Conservation (phyloP, 2,329 filamentous ascomycete genomes). For the Ascochyta fabae region DNA sequence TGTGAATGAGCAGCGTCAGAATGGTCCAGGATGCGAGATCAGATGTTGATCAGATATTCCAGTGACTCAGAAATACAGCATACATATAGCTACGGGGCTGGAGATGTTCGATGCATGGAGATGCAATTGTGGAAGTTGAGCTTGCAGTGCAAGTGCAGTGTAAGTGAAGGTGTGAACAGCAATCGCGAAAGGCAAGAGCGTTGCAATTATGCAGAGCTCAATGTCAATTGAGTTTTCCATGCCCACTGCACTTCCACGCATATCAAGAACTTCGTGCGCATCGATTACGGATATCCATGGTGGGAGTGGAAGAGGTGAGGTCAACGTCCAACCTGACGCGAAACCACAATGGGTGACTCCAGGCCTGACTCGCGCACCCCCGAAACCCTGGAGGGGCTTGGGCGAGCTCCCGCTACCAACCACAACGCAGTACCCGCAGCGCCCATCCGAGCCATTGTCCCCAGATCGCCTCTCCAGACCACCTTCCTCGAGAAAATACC, state of each 20-base stretch:
- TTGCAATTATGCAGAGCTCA: not conserved
- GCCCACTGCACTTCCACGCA: not conserved
- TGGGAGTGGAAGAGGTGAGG: conserved; percentile 14
- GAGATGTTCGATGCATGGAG: not conserved
- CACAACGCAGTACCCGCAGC: conserved; percentile 8
- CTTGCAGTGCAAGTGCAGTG: not conserved
- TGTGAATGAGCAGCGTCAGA: not conserved
- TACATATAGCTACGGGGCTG: not conserved
- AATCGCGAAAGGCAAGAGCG: not conserved
- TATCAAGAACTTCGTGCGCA: not conserved
- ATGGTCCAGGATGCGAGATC: not conserved
- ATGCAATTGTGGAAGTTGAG: not conserved
- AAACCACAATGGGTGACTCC: conserved; percentile 21
- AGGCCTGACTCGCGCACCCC: conserved; percentile 31
- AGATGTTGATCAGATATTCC: not conserved
- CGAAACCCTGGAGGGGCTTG: conserved; percentile 30
- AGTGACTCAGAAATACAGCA: too few relatives aligned
- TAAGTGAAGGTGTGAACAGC: conserved; percentile 1
- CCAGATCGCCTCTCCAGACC: conserved; percentile 17
- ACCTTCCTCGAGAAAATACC: conserved; percentile 18
- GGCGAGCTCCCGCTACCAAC: conserved; percentile 21
- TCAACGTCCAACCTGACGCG: conserved; percentile 9
- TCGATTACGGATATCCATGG: not conserved
- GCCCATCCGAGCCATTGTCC: conserved; percentile 18
- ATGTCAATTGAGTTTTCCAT: not conserved